phyloP scores from a whole-genome alignment of 352 stramenopile genomes.

The Phytophthora pluvialis region DNA sequence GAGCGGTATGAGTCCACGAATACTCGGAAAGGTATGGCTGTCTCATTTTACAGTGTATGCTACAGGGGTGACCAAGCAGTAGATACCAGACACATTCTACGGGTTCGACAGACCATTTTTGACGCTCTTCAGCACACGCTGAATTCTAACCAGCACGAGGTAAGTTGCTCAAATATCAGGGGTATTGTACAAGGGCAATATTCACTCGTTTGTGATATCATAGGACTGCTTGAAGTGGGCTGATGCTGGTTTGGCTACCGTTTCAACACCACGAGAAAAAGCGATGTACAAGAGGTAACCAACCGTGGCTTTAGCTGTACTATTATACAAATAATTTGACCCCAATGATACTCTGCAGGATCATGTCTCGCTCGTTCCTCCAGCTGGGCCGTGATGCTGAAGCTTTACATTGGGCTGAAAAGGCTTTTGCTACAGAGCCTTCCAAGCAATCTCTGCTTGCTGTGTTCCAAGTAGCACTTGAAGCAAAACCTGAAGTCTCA shows the following conservation, averaged over 20 bases:
- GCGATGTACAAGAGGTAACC: conserved; percentile 65
- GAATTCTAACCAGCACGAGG: conserved; percentile 49
- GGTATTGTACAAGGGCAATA: not conserved
- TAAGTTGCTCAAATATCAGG: conserved; percentile 18
- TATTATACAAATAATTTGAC: conserved; percentile 6
- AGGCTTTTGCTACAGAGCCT: conserved; percentile 52
- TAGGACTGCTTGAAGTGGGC: conserved; percentile 65
- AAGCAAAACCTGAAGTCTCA: conserved; percentile 14
- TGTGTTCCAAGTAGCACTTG: conserved; percentile 56
- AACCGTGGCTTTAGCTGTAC: not conserved
- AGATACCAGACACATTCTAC: conserved; percentile 16
- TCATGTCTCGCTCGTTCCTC: conserved; percentile 44
- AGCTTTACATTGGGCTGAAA: conserved; percentile 49
- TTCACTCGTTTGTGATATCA: not conserved
- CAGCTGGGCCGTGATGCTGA: conserved; percentile 40
- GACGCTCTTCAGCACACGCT: conserved; percentile 50
- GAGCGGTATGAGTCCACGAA: conserved; percentile 30
- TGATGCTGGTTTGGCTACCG: conserved; percentile 32
- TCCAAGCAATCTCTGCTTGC: conserved; percentile 69
- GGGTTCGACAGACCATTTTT: conserved; percentile 51
- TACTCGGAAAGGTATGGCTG: not conserved
- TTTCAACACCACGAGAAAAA: conserved; percentile 38
- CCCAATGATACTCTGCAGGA: conserved; percentile 21
- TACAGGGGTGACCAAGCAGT: conserved; percentile 18
- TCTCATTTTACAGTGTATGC: conserved; percentile 9